Evolutionary conservation across 805 yeast species (phyloP).

Genomic region (Starmerella cellae): DNA sequence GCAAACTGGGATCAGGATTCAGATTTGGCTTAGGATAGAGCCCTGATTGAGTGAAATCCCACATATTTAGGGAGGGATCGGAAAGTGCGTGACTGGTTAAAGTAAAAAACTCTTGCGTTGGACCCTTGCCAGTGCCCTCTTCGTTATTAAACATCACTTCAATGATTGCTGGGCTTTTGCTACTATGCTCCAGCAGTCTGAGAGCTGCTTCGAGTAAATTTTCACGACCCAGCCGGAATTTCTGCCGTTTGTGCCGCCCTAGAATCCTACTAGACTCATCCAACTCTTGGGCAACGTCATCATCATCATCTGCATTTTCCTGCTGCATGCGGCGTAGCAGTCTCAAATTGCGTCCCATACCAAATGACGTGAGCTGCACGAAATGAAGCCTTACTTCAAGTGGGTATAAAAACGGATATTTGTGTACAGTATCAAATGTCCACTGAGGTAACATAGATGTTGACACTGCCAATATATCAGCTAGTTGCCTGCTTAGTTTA

Average conservation of each 20-base stretch:
- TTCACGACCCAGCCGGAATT: constrained; percentile 61
- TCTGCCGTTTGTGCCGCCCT: constrained; percentile 68
- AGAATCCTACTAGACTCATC: constrained; percentile 23
- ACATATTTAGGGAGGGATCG: constrained; percentile 42
- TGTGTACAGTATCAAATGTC: constrained; percentile 60
- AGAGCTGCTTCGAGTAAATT: constrained; percentile 62
- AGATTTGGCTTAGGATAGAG: constrained; percentile 46
- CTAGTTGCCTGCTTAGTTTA: constrained; percentile 72
- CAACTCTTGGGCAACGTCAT: constrained; percentile 7
- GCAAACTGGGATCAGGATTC: constrained; percentile 12
- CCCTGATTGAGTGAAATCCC: constrained; percentile 49
- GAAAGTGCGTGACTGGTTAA: constrained; percentile 64
- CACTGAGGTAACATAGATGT: constrained; percentile 78
- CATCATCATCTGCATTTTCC: constrained; percentile 27
- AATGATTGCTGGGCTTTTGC: constrained; percentile 62
- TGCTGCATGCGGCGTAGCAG: constrained; percentile 60
- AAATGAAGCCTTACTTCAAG: constrained; percentile 65
- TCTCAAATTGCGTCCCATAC: constrained; percentile 47
- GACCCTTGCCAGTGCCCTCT: constrained; percentile 94
- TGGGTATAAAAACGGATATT: constrained; percentile 74
- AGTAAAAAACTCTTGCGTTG: constrained; percentile 86
- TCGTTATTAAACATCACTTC: constrained; percentile 84
- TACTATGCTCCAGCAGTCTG: constrained; percentile 63
- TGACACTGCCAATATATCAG: constrained; percentile 78
- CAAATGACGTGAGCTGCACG: constrained; percentile 79